These are phyloP conservation scores for Stenogyne calaminthoides DNA, from an alignment of 305 asterid genomes.

Conservation along the genomic window DNA sequence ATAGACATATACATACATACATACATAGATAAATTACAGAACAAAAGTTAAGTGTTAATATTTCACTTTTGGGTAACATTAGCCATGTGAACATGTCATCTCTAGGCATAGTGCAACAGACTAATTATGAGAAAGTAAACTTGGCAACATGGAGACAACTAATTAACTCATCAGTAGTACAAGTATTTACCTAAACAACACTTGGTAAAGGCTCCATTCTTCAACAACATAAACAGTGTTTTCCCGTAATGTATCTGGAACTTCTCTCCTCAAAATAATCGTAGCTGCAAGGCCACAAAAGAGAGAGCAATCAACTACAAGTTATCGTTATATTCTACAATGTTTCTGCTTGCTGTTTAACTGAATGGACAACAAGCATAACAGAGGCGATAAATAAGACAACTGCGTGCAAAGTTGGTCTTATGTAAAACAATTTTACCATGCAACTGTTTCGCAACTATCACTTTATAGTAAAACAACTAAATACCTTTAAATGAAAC, in stretches of 20 bases:
- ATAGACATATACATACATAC: neutral
- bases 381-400: neutral
- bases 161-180: neutral
- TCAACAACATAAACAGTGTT: neutral
- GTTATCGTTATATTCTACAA: neutral
- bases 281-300: conserved; percentile 20
- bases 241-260: conserved; percentile 9
- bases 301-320: neutral
- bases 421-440: too few species aligned
- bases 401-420: neutral
- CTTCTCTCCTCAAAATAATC: conserved; percentile 10
- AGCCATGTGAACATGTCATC: neutral
- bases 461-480: too few species aligned
- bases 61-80: conserved; percentile 15
- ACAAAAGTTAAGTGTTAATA: neutral
- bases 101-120: neutral
- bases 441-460: too few species aligned
- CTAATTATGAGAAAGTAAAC: conserved; percentile 6
- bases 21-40: neutral
- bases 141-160: neutral
- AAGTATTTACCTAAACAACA: neutral
- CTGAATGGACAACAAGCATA: neutral
- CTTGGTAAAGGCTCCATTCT: neutral
- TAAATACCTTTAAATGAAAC: too few species aligned
- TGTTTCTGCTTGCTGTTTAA: neutral